Evolutionary conservation across 2,329 filamentous ascomycete species (phyloP), one percentile per base, ranked within the genome.

Genomic region (Pleomassaria siparia): DNA sequence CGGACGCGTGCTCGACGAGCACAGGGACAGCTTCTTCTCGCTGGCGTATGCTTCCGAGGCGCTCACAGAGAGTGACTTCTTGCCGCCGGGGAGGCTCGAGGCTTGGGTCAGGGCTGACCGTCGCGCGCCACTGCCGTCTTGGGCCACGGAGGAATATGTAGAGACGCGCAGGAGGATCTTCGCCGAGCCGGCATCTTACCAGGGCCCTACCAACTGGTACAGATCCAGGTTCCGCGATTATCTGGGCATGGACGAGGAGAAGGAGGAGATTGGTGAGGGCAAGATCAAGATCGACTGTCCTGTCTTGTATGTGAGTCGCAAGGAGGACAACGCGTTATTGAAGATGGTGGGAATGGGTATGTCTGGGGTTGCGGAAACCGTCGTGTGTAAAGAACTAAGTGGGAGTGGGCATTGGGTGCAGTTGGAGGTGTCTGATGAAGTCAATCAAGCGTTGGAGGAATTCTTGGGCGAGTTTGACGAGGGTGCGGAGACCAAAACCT

Each of bases 191-290:
- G 45, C 35, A 24, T 16, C 37, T 10, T 42, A 48, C 26, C 18
- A 21, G 15, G 49, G 49, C 12, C 49, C 45, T 1, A 35, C 40
- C 1, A 24, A 51, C 33, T 51, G 50, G 50, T 48, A 46, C 21
- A 15, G 32, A 11, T 32, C 32, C 13, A 30, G 41, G 12, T 47
- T 47, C 32, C 30, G 40, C 12, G 45, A 47, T 12, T 39, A 35
- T 24, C 13, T 47, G 16, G 45, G 45, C 2, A 41, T 47, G 5
- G 39, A 47, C 12, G 29, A 46, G 18, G 43, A 46, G 32, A 5
- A 3, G 21, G 25, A 15, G n/a, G 45, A 47, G n/a, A 10, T 47
- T 4, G 45, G 45, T n/a, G 16, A 4, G 3, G n/a, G n/a, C n/a
- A 18, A 35, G 13, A 18, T 15, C 21, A 43, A 22, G 32, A 41